Evolutionary conservation across 2,329 filamentous ascomycete genomes (phyloP), one percentile per base, ranked within the genome.

Genomic region (Dothideomycetidae sp.): DNA sequence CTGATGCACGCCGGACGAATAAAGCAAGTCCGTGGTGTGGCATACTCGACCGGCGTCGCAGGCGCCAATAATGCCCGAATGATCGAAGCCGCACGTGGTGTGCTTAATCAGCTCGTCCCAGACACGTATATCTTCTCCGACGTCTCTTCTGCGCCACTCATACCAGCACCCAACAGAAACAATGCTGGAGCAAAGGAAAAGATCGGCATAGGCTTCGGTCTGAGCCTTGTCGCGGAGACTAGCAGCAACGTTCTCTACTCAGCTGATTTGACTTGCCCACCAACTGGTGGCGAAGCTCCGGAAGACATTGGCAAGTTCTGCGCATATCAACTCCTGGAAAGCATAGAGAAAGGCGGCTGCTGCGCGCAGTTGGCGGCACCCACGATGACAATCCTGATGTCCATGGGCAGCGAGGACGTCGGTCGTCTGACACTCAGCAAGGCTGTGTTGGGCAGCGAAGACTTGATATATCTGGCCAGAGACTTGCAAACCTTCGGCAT

Each of bases 341-440:
- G 75, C 14, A 78, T 96, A 43, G 73, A 73, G 36, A 72, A 78
- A 48, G 88, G 86, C 9, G 90, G 90, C 1, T 93, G 84, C 54
- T 81, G 82, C 3, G 78, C 76, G 37, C 68, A 67, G 10, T 70
- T 79, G 3, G 81, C 83, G 2, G 76, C 78, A 4, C 67, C 73
- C 3, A 88, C 79, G 0, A 70, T 93, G 46, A 59, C 98, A 37
- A 81, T 78, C 12, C 66, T 98, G 44, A 98, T 98, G 90, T 84
- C 86, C 21, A 96, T 98, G 90, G 90, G 90, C 0, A 83, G 81
- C 1, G 90, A 96, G 55, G 90, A 98, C 57, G 85, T 98, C 10
- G 90, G 90, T 3, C 72, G 90, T 42, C 58, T 98, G 47, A 73
- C 82, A 44, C 55, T 98, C 41, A 84, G 86, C 19, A 77, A 75